Evolutionary conservation across 352 stramenopile species (phyloP).

Genomic region (Phytophthora pistaciae): DNA sequence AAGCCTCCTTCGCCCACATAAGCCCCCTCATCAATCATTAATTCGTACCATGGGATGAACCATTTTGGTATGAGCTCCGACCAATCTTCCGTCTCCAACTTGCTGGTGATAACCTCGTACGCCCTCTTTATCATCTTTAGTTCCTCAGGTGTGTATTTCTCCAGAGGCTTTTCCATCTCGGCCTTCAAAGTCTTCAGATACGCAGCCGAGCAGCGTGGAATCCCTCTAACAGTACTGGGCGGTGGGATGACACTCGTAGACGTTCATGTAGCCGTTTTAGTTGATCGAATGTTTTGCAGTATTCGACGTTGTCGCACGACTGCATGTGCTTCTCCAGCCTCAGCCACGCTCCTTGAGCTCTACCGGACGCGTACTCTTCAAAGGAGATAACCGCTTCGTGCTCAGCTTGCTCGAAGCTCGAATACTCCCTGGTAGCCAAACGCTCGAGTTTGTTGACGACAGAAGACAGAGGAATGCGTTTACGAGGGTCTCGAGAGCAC

Average conservation of each 20-base stretch:
- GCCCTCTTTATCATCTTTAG: too few species aligned
- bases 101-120: too few species aligned
- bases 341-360: not conserved
- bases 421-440: not conserved
- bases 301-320: not conserved
- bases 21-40: too few species aligned
- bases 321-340: not conserved
- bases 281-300: not conserved
- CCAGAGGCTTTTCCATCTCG: too few species aligned
- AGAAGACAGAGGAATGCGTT: not conserved
- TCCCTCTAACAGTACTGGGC: not conserved
- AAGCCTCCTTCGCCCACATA: too few species aligned
- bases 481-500: slow-evolving; percentile 10
- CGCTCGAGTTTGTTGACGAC: slow-evolving; percentile 1
- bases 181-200: slow-evolving; percentile 1
- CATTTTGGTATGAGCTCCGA: too few species aligned
- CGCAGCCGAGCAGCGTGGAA: not conserved
- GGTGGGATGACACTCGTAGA: not conserved
- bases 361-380: not conserved
- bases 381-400: not conserved
- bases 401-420: not conserved
- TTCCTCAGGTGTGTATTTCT: too few species aligned
- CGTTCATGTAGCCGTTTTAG: not conserved
- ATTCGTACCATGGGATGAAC: too few species aligned
- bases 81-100: too few species aligned